Evolutionary conservation across 2,329 filamentous ascomycete species (phyloP).

Genomic region (Botrytis paeoniae): DNA sequence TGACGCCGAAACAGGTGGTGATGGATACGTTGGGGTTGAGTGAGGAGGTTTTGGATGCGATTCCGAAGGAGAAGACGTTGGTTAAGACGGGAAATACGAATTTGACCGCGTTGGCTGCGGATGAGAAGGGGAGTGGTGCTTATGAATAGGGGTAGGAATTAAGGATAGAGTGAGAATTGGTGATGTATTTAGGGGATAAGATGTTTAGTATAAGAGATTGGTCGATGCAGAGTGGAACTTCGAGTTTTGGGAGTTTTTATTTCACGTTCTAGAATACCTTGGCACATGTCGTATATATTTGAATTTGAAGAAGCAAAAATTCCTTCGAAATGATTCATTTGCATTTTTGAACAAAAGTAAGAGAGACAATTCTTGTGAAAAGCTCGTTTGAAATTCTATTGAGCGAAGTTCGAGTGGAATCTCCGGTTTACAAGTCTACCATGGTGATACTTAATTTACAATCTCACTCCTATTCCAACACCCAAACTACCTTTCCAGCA

Average conservation of each 20-base stretch:
- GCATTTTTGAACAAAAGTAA: neutral
- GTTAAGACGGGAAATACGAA: slow-evolving; percentile 43
- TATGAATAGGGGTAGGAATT: slow-evolving; percentile 15
- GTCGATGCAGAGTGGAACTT: neutral
- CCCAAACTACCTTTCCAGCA: neutral
- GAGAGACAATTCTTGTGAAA: neutral
- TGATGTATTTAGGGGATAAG: neutral
- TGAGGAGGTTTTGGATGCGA: slow-evolving; percentile 39
- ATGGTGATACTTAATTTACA: neutral
- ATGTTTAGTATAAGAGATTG: neutral
- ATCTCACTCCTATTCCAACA: neutral
- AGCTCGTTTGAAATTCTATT: neutral
- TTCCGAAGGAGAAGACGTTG: slow-evolving; percentile 45
- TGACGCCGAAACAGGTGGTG: slow-evolving; percentile 36
- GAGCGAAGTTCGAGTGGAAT: neutral
- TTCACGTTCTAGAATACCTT: neutral
- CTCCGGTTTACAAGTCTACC: neutral
- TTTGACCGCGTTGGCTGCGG: slow-evolving; percentile 27
- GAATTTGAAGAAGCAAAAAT: neutral
- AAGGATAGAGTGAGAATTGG: too few relatives aligned
- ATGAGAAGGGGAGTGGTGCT: slow-evolving; percentile 27
- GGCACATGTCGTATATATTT: neutral
- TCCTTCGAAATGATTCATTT: neutral
- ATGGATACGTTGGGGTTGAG: slow-evolving; percentile 38
- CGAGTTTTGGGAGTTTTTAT: neutral